Base-by-base conservation (phyloP, 495 filamentous ascomycete species). In the Aspergillus steynii region DNA sequence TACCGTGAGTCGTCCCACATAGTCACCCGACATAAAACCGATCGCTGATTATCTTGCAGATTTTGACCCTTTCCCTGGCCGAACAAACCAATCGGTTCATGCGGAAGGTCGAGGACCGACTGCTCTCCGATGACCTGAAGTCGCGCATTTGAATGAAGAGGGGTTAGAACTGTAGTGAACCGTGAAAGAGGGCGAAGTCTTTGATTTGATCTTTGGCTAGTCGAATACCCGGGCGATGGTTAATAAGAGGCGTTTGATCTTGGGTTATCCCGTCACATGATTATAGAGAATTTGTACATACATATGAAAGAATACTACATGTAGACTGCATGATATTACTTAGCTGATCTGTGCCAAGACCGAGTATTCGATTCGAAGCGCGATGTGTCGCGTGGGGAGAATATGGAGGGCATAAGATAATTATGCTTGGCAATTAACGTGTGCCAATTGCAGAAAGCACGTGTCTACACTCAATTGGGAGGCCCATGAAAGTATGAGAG, bases 21-120 rank as follows among this genome's bases (percentile, higher is more conserved):
- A 26, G 10, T 9, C 8, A 14, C 2, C 2, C n/a, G 15, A 29
- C 5, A 3, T 6, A 14, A 12, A 50, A 50, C 12, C 0, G 12
- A 29, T 27, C 71, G 37, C 58, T 59, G 31, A 63, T 34, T 25
- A 4, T 12, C n/a, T 29, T 60, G 15, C 62, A 88, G 90, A 86
- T 97, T 72, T 73, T 97, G 68, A 97, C 92, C 0, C 84, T 99
- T 65, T 95, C 86, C 65, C 80, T 99, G 71, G 95, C 95, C 8
- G 95, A 99, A 74, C 95, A 98, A 78, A 99, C 95, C 1, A 98
- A 94, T 74, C 98, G 96, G 79, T 69, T 93, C 27, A 86, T 98
- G 76, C 81, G 87, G 63, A 87, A 83, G 69, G 71, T 96, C 20
- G 95, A 99, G 74, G 77, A 86, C 57, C 82, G 82, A 26, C 71